Evolutionary conservation across 1,284 basidiomycete species (phyloP), one percentile per base, ranked within the genome.

Genomic region (Naganishia cerealis): DNA sequence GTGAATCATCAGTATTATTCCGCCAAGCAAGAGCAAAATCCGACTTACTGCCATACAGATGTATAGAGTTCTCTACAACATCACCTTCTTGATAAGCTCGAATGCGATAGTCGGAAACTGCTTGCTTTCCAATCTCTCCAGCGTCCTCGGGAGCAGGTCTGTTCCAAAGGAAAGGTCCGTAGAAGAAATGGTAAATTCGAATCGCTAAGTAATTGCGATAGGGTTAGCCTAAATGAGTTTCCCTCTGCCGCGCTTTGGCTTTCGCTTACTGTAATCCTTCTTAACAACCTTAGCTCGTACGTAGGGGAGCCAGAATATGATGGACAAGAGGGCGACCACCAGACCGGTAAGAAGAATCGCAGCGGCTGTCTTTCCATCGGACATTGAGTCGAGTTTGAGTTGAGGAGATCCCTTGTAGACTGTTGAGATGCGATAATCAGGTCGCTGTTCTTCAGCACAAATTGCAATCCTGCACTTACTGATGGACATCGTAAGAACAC

Each of bases 291-390:
- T 82, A 73, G 71, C 70, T 75, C 82, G 75, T 62, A 84, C 82
- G 75, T 77, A 84, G 4, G 83, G 83, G 2, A 84, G 63, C 81
- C 82, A 84, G 76, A 84, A 84, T 69, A 84, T 24, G 59, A 79
- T 62, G 3, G 83, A 75, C 12, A 84, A 73, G 50, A 78, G 54
- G 18, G 79, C 71, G 40, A 83, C 71, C 50, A 81, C 82, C 2
- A 78, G 68, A 1, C 75, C 80, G 15, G 82, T 82, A 9, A 81
- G 74, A 59, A 82, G 71, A 65, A 83, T 82, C 29, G 81, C 82
- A 1, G 78, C 78, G 3, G 80, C 81, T 29, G 81, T 80, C 12
- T 75, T 73, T 1, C 70, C 55, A 15, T 73, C 57, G 0, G 81
- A 73, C 67, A 80, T 73, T 58, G 79, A 71, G 70, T 80, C 76